A percentile compares a stretch with the other conserved stretches of the same genome.
Evolutionary conservation across 2,329 filamentous ascomycete species (phyloP).

Genomic region (Fusarium humuli): DNA sequence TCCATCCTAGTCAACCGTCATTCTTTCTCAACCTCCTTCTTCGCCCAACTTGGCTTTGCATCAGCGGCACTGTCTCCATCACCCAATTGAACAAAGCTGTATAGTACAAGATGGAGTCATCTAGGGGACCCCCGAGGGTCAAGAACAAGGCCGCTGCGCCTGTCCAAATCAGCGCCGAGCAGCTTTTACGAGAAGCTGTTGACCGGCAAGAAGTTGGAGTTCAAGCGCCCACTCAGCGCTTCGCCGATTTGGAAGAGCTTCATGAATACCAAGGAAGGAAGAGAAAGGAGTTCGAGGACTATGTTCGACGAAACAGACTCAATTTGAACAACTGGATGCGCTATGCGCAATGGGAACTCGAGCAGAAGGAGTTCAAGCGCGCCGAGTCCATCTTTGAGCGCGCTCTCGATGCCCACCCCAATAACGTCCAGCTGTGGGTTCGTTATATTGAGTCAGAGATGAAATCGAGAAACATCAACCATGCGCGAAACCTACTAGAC

Average conservation of each 20-base stretch:
- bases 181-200: constrained; percentile 95
- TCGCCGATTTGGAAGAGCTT: constrained; percentile 95
- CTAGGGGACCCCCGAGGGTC: constrained; percentile 91
- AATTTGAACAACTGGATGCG: constrained; percentile 99
- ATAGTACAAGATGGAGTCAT: constrained; percentile 80
- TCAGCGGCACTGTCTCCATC: not conserved
- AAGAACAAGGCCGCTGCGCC: constrained; percentile 98
- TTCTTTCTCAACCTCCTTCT: constrained; percentile 2
- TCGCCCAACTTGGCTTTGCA: not conserved
- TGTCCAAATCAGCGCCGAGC: constrained; percentile 93
- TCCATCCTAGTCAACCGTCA: not conserved
- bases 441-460: constrained; percentile 97
- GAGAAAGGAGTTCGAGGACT: constrained; percentile 96
- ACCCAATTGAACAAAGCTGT: not conserved
- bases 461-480: constrained; percentile 92
- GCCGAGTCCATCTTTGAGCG: constrained; percentile 95
- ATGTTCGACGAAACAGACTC: constrained; percentile 92
- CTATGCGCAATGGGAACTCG: constrained; percentile 96
- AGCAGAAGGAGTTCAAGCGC: constrained; percentile 96
- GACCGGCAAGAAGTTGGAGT: constrained; percentile 91
- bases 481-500: constrained; percentile 93
- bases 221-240: constrained; percentile 92
- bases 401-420: constrained; percentile 90
- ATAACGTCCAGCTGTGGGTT: constrained; percentile 88
- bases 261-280: constrained; percentile 98